These are phyloP conservation scores for Picochlorum sp. DNA, from an alignment of 139 green algal genomes.

Conservation along the genomic window DNA sequence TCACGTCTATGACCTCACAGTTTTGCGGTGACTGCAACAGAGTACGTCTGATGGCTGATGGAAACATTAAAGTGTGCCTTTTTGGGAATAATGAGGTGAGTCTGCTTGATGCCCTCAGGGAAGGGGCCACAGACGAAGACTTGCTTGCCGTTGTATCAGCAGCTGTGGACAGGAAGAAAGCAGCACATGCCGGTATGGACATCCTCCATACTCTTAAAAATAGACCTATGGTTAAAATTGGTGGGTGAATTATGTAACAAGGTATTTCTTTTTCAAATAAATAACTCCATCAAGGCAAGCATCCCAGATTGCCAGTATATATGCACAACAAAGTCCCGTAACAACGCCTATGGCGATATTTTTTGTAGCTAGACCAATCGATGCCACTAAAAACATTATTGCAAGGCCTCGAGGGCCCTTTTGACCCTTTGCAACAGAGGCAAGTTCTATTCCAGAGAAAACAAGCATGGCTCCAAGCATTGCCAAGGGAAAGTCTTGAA, in stretches of 20 bases:
- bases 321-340: slow-evolving; percentile 23
- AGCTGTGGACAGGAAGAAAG: slow-evolving; percentile 84
- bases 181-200: slow-evolving; percentile 89
- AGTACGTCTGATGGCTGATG: slow-evolving; percentile 90
- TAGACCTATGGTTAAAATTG: slow-evolving; percentile 94
- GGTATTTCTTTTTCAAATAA: not conserved
- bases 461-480: slow-evolving; percentile 53
- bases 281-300: not conserved
- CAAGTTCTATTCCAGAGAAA: slow-evolving; percentile 55
- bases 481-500: slow-evolving; percentile 47
- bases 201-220: slow-evolving; percentile 75
- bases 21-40: slow-evolving; percentile 93
- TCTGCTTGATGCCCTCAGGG: slow-evolving; percentile 82
- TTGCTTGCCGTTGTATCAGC: slow-evolving; percentile 71
- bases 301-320: slow-evolving; percentile 2
- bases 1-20: slow-evolving; percentile 93
- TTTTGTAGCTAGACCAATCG: slow-evolving; percentile 34
- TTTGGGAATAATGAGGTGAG: slow-evolving; percentile 91
- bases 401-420: slow-evolving; percentile 26
- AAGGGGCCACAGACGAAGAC: slow-evolving; percentile 71
- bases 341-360: slow-evolving; percentile 50
- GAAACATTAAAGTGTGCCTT: slow-evolving; percentile 94
- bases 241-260: slow-evolving; percentile 56
- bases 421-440: slow-evolving; percentile 24
- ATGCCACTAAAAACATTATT: slow-evolving; percentile 58